Evolutionary conservation across 495 filamentous ascomycete species (phyloP).

Genomic region (Podospora anserina): DNA sequence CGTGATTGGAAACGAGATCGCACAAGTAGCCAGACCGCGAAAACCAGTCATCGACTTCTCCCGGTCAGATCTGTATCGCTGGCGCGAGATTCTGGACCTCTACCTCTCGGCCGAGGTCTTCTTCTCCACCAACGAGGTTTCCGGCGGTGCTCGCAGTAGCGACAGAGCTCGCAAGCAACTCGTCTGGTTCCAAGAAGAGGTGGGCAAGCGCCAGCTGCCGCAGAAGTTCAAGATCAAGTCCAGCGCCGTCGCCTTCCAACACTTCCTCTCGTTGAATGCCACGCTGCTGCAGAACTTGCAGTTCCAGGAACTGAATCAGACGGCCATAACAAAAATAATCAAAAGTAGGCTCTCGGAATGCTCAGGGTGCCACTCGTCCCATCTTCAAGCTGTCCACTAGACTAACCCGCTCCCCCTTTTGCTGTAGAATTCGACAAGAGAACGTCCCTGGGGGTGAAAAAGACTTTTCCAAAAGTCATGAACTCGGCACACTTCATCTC

Average conservation of each 20-base stretch:
- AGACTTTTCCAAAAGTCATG: slow-evolving; percentile 51
- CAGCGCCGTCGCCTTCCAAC: slow-evolving; percentile 53
- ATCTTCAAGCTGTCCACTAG: not conserved
- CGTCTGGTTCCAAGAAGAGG: slow-evolving; percentile 56
- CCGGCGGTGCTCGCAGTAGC: slow-evolving; percentile 56
- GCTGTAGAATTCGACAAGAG: slow-evolving; percentile 72
- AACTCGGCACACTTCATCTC: slow-evolving; percentile 50
- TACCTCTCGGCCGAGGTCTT: slow-evolving; percentile 70
- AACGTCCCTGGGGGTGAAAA: slow-evolving; percentile 60
- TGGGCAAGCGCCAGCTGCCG: slow-evolving; percentile 49
- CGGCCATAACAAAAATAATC: slow-evolving; percentile 69
- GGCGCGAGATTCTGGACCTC: slow-evolving; percentile 69
- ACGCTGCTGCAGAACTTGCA: slow-evolving; percentile 61
- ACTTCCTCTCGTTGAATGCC: slow-evolving; percentile 63
- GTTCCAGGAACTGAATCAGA: slow-evolving; percentile 71
- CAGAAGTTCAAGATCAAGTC: slow-evolving; percentile 56
- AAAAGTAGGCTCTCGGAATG: slow-evolving; percentile 55
- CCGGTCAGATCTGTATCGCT: slow-evolving; percentile 64
- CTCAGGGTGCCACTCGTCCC: not conserved
- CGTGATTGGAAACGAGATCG: slow-evolving; percentile 53
- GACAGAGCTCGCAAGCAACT: slow-evolving; percentile 53
- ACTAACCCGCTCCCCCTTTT: not conserved
- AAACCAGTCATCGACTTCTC: slow-evolving; percentile 39
- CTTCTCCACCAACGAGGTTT: slow-evolving; percentile 62
- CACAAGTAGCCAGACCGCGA: slow-evolving; percentile 55